Evolutionary conservation across 495 filamentous ascomycete species (phyloP).

Genomic region (Hypoxylon cercidicola): DNA sequence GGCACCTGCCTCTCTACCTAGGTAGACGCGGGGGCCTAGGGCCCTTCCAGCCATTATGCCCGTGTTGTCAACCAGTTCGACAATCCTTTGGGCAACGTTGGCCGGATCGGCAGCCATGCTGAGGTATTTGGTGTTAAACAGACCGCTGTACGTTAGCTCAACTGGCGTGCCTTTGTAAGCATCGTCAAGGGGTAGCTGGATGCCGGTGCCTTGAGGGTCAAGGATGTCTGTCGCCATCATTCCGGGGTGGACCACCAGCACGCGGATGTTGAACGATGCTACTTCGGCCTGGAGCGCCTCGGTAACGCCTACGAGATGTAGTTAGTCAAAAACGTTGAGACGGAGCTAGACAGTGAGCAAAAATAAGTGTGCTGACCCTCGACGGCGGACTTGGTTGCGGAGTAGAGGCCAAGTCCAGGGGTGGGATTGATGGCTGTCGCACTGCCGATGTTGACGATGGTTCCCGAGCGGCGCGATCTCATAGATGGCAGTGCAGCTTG

Average conservation of each 20-base stretch:
- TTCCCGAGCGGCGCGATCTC: constrained; percentile 54
- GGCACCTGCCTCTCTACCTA: constrained; percentile 32
- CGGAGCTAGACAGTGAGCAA: background rate
- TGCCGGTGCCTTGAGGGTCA: constrained; percentile 14
- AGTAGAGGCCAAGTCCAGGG: constrained; percentile 50
- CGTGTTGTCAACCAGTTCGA: constrained; percentile 46
- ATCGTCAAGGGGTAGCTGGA: constrained; percentile 23
- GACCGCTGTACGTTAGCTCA: background rate
- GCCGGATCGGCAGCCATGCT: constrained; percentile 20
- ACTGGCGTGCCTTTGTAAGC: constrained; percentile 29
- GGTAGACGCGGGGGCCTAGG: constrained; percentile 26
- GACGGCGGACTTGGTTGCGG: constrained; percentile 55
- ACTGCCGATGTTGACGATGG: constrained; percentile 54
- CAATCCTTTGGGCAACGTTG: constrained; percentile 52
- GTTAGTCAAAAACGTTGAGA: background rate
- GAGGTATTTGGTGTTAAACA: background rate
- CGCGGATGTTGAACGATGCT: constrained; percentile 50
- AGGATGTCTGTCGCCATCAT: constrained; percentile 23
- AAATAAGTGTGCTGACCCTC: constrained; percentile 42
- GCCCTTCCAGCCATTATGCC: constrained; percentile 26
- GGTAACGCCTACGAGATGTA: constrained; percentile 33
- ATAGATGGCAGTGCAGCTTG: constrained; percentile 61
- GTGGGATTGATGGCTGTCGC: constrained; percentile 38
- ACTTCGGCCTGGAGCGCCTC: constrained; percentile 49
- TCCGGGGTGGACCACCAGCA: constrained; percentile 52